Base-by-base conservation (phyloP, 495 filamentous ascomycete species). In the Aspergillus olivimuriae region DNA sequence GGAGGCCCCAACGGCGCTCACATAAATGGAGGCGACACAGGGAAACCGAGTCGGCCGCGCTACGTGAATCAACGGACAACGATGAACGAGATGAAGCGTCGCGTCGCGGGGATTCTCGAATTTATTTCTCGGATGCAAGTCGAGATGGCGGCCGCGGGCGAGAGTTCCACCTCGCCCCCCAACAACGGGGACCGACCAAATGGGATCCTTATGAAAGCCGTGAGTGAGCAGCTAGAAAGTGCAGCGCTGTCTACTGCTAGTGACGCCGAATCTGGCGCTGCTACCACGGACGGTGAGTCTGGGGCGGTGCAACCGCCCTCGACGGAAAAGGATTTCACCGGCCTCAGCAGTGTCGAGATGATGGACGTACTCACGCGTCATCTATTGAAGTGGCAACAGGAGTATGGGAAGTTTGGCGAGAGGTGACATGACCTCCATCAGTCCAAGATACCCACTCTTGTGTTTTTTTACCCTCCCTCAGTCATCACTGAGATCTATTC, bases 41-140 rank as follows among this genome's bases (percentile, higher is more conserved):
- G 68, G 24, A 78, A 74, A 39, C 64, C 70, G 15, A 82, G 78
- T 51, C 87, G 84, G 58, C 68, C 73, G 10, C 66, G 70, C 17
- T 67, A 76, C 30, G 68, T 75, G 53, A 69, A 79, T 44, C 68
- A 75, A 39, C 69, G 74, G 26, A 80, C 89, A 37, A 91, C 78
- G 20, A 86, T 96, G 81, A 84, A 82, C 45, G 90, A 96, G 50
- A 92, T 96, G 85, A 89, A 87, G 64, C 77, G 86, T 46, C 79
- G 86, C 6, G 89, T 89, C 3, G 79, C 82, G 2, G 82, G 74
- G 11, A 91, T 98, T 42, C 70, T 94, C 12, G 89, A 94, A 32
- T 96, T 86, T 61, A 95, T 98, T 52, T 82, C 86, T 6, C 79
- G 86, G 34, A 91, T 87, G 50, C 91, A 96, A 54, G 73, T 95